Base-by-base conservation (phyloP, 1,284 basidiomycete species). In the Pyrrhoderma lamaoense region DNA sequence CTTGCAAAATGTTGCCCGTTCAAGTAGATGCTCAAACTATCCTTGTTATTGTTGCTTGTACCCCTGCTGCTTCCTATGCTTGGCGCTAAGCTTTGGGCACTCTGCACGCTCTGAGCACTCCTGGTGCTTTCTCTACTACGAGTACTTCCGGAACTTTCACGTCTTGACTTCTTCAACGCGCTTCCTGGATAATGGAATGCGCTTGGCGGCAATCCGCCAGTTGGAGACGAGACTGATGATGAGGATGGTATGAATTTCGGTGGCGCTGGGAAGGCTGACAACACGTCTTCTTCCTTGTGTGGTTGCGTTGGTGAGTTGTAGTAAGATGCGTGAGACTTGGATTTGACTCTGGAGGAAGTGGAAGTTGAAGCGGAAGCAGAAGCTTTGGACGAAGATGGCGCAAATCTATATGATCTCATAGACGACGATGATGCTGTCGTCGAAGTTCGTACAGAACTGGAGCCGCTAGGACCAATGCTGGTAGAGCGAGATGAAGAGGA, bases 191-290 rank as follows among this genome's bases (percentile, higher is more conserved):
- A 23, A n/a, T 19, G 11, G 45, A 42, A 36, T 8, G 49, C 18
- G 42, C 42, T 43, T 14, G 42, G 42, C 18, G 42, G 49, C 21
- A 23, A 3, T 49, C 25, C 39, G 21, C 31, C 49, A 22, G 39
- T 40, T 18, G 42, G 31, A 22, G 16, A 23, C 13, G 31, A 34
- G 21, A 45, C 21, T 21, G 14, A 23, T 14, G 56, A 50, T 34
- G 49, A 48, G 7, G 47, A 21, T 16, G 56, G 56, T 31, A 57
- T 55, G 23, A 51, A 49, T 5, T 43, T 52, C 19, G 56, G 56
- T 16, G 56, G 56, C 1, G 53, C 42, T 3, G 56, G 56, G 42
- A 57, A 57, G 18, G 53, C 47, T 31, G 56, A 55, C 5, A 57
- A 51, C 8, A 14, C 45, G 38, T 40, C 38, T 11, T 31, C 27